Evolutionary conservation across 2,329 filamentous ascomycete genomes (phyloP).

Genomic region (Trichophyton rubrum): DNA sequence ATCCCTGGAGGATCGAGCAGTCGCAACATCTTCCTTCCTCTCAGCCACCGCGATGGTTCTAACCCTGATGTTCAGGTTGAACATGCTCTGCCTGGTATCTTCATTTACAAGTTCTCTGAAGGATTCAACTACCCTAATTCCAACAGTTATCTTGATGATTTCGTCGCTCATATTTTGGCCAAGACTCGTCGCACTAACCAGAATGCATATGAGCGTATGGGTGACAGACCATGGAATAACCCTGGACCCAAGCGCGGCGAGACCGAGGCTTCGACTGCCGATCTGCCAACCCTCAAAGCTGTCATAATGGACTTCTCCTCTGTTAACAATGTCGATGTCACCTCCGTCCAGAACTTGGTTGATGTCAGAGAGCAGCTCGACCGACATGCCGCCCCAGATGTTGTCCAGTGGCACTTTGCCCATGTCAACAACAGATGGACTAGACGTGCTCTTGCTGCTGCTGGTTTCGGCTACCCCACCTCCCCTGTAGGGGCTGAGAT

Average conservation of each 20-base stretch:
- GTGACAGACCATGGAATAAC: constrained; percentile 91
- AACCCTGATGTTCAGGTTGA: constrained; percentile 74
- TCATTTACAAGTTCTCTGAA: constrained; percentile 91
- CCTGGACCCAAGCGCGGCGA: constrained; percentile 57
- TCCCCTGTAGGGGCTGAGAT: constrained; percentile 36
- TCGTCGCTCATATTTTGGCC: constrained; percentile 54
- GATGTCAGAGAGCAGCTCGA: constrained; percentile 93
- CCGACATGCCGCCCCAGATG: constrained; percentile 63
- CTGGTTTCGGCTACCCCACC: constrained; percentile 76
- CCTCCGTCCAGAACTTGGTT: constrained; percentile 81
- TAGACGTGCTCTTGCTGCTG: constrained; percentile 74
- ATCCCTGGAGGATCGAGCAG: constrained; percentile 39
- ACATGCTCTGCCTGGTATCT: constrained; percentile 77
- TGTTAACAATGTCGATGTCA: constrained; percentile 89
- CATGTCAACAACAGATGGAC: constrained; percentile 90
- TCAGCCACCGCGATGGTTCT: constrained; percentile 77
- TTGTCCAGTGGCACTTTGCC: constrained; percentile 93
- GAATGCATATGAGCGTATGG: constrained; percentile 49
- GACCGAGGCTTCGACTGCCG: constrained; percentile 35
- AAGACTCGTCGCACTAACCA: constrained; percentile 66
- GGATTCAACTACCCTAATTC: constrained; percentile 96
- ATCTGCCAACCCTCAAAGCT: constrained; percentile 64
- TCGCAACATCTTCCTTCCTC: constrained; percentile 74
- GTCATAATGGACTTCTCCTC: constrained; percentile 86
- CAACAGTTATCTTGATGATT: constrained; percentile 71